These are phyloP conservation scores for Rhodocollybia butyracea DNA, from an alignment of 768 basidiomycete genomes.

Conservation along the genomic window DNA sequence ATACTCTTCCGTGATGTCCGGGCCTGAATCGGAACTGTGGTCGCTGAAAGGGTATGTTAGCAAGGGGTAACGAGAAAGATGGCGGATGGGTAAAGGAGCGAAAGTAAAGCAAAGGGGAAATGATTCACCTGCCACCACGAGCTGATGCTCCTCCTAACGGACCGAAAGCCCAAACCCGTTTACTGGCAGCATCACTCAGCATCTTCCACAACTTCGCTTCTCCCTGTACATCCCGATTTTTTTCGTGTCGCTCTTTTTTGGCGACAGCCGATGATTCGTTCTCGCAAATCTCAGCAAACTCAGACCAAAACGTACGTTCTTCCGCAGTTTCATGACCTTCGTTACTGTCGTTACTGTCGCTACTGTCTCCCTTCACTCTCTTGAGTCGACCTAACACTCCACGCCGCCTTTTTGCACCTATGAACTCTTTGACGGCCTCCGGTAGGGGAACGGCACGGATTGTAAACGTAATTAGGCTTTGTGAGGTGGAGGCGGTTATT, in stretches of 20 bases:
- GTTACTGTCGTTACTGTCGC: neutral
- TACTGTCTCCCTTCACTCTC: neutral
- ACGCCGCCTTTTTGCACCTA: neutral
- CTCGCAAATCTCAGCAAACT: neutral
- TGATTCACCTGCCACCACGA: neutral
- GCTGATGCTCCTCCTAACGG: neutral
- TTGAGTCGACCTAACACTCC: neutral
- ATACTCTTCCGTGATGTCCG: no score
- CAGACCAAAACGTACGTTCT: neutral
- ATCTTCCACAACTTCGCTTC: constrained; percentile 50
- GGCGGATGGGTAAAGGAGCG: no score
- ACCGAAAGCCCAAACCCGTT: constrained; percentile 85
- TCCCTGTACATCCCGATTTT: neutral
- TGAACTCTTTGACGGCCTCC: neutral
- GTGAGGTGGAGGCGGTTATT: constrained; percentile 33
- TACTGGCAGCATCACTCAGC: constrained; percentile 60
- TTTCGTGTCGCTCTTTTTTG: neutral
- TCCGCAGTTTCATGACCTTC: neutral
- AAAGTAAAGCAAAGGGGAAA: no score
- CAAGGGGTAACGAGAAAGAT: no score
- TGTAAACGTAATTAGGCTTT: constrained; percentile 71
- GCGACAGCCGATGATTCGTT: neutral
- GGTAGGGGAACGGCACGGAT: constrained; percentile 75
- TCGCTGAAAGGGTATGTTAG: no score
- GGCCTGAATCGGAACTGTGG: no score